Base-by-base conservation (phyloP, 2,329 filamentous ascomycete genomes). In the Trichoderma afroharzianum region DNA sequence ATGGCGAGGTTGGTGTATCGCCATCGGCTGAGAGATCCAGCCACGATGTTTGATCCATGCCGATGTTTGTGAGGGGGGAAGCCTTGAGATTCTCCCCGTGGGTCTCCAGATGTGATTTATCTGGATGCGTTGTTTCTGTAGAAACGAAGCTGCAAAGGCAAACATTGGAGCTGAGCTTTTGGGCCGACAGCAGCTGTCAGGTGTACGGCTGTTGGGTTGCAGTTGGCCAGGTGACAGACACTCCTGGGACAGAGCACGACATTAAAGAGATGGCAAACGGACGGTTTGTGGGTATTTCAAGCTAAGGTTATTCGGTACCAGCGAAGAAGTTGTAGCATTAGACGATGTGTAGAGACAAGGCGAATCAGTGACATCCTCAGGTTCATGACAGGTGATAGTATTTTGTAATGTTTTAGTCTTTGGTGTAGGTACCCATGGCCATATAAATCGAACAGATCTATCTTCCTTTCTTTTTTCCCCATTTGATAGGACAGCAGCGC, bases 11-110 rank as follows among this genome's bases (percentile, higher is more conserved):
- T 26, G 63, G n/a, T n/a, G 15, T 32, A n/a, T 50, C 55, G 57
- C 55, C 36, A 6, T 69, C 67, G 5, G 18, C 39, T 14, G 67
- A 58, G 14, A 61, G 39, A 33, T 69, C 67, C 1, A 69, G 67
- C 67, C 39, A 50, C 3, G 67, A 61, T 8, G 67, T 69, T 61
- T 53, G 57, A 9, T 69, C 67, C 67, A 69, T 69, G 33, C 11
- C 6, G 26, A 12, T 14, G 18, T 8, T 36, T 36, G n/a, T 9
- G 30, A n/a, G 28, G 50, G 9, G 9, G 6, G 21, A 24, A 3
- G 8, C 28, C 14, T 5, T 7, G 36, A n/a, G 15, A 58, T 43
- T 3, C 3, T n/a, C 15, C 8, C 14, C 6, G 21, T 18, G 9
- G 26, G 6, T 6, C 3, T 3, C n/a, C 1, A 26, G 12, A 28